phyloP scores from a whole-genome alignment of 2,329 filamentous ascomycete species.

The Blastomyces emzantsi region DNA sequence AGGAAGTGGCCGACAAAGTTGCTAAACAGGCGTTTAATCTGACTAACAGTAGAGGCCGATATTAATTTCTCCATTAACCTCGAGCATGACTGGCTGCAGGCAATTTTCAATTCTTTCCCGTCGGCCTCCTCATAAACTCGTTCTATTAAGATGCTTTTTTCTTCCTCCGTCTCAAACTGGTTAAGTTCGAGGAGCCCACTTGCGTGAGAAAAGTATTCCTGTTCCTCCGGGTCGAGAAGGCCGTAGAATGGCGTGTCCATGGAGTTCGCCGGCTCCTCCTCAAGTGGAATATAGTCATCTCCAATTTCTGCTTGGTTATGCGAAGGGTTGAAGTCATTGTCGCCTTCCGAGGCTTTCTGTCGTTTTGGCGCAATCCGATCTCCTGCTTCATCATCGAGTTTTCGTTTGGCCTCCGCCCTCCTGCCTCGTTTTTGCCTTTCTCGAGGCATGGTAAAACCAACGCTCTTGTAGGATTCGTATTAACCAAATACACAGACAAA shows the following conservation, averaged over 20 bases:
- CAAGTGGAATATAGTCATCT: constrained; percentile 34
- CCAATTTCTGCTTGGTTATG: constrained; percentile 21
- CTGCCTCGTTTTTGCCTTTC: constrained; percentile 41
- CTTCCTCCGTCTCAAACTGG: constrained; percentile 69
- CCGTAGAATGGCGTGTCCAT: constrained; percentile 75
- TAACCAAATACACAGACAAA: not conserved
- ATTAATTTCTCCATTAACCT: constrained; percentile 87
- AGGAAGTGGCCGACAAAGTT: constrained; percentile 82
- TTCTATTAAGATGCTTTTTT: constrained; percentile 60
- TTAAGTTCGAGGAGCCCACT: constrained; percentile 86
- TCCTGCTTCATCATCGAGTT: constrained; percentile 30
- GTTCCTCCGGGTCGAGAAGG: constrained; percentile 83
- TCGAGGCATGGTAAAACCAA: constrained; percentile 33
- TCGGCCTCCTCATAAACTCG: constrained; percentile 79
- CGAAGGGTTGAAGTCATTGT: constrained; percentile 14
- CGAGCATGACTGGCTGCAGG: constrained; percentile 91
- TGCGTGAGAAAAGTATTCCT: constrained; percentile 87
- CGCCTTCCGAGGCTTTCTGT: constrained; percentile 24
- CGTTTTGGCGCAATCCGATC: constrained; percentile 32
- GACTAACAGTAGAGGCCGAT: constrained; percentile 62
- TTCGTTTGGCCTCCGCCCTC: constrained; percentile 34
- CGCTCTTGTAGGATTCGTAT: not conserved
- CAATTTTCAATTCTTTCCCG: constrained; percentile 92
- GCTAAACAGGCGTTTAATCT: constrained; percentile 79
- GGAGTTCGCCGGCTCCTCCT: constrained; percentile 13